A percentile compares a stretch with the other conserved stretches of the same genome.
These are phyloP conservation scores for Eucalyptus grandis DNA, from an alignment of 345 rosid genomes.

Conservation along the genomic window DNA sequence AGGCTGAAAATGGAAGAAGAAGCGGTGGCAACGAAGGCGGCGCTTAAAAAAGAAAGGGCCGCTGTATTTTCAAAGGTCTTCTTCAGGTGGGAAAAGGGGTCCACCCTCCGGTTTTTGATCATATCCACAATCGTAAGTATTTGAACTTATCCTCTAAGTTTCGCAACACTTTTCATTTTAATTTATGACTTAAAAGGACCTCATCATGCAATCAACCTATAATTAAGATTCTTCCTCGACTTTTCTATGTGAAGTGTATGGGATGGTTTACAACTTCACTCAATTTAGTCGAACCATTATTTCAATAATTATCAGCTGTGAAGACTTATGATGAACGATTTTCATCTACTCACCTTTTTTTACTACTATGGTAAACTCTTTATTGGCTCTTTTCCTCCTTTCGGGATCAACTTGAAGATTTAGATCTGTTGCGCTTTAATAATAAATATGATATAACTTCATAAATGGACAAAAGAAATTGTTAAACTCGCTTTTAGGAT, in stretches of 20 bases:
- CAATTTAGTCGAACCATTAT: neutral
- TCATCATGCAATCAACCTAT: neutral
- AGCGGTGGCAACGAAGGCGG: neutral
- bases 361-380: neutral
- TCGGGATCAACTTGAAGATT: neutral
- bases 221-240: neutral
- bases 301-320: neutral
- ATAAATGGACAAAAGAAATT: neutral
- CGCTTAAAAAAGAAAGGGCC: neutral
- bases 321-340: neutral
- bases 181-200: neutral
- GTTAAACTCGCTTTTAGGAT: neutral
- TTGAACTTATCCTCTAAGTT: neutral
- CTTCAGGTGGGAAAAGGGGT: neutral
- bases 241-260: neutral
- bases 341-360: neutral
- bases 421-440: accelerated
- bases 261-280: neutral
- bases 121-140: neutral
- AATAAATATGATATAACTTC: neutral
- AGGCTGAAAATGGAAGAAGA: neutral
- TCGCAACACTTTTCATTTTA: neutral
- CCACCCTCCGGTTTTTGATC: neutral
- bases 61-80: neutral
- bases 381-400: neutral